Conservation (phyloP, 306 rosid genomes). For the Fragaria vesca region DNA sequence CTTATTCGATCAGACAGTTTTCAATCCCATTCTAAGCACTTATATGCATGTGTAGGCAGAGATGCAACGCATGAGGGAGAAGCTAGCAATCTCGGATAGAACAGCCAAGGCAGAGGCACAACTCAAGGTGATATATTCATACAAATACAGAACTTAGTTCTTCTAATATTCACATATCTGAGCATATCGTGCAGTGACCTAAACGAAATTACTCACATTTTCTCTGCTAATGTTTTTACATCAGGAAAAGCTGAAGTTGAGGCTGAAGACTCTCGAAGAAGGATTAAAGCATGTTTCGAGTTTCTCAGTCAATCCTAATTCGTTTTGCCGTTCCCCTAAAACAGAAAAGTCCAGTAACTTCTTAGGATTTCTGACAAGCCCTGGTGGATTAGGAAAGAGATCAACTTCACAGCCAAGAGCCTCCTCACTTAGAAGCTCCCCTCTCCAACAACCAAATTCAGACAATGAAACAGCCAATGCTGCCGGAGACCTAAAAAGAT, state of each 20-base stretch:
- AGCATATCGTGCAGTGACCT: background rate
- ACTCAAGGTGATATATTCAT: conserved; percentile 58
- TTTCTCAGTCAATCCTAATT: conserved; percentile 37
- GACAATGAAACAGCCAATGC: conserved; percentile 35
- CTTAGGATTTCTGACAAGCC: conserved; percentile 62
- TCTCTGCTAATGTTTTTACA: conserved; percentile 14
- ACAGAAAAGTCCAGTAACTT: conserved; percentile 56
- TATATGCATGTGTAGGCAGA: conserved; percentile 59
- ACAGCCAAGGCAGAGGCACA: conserved; percentile 94
- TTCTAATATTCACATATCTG: background rate
- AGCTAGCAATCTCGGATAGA: conserved; percentile 74
- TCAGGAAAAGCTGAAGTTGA: conserved; percentile 86
- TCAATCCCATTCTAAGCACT: background rate
- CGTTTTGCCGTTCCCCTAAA: conserved; percentile 44
- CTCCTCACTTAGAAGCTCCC: conserved; percentile 45
- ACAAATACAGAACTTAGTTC: conserved; percentile 3
- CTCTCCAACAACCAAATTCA: conserved; percentile 39
- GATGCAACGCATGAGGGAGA: conserved; percentile 83
- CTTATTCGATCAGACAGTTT: background rate
- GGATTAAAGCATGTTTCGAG: conserved; percentile 62
- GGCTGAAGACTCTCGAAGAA: conserved; percentile 82
- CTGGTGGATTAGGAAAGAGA: conserved; percentile 60
- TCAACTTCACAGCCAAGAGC: conserved; percentile 76
- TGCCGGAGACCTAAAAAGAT: conserved; percentile 35
- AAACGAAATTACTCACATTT: background rate